Conservation (phyloP, 495 filamentous ascomycete genomes). For the Penicillium samsonianum region DNA sequence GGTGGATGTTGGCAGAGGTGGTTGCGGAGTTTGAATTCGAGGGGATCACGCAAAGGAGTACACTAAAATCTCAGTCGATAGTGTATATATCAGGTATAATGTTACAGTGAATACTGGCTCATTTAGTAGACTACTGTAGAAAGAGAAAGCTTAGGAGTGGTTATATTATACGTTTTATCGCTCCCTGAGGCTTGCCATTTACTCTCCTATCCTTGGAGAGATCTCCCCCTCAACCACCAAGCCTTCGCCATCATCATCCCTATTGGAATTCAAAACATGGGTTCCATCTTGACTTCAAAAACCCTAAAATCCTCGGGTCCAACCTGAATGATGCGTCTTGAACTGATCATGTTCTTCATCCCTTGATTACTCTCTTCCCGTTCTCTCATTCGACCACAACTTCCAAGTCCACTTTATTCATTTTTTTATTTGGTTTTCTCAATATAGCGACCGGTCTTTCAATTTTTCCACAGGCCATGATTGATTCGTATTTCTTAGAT, state of each 20-base stretch:
- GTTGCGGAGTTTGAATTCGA: background rate
- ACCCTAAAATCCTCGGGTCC: no score
- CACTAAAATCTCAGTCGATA: background rate
- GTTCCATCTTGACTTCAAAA: background rate
- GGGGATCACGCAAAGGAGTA: background rate
- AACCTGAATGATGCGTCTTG: no score
- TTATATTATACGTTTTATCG: no score
- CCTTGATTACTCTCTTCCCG: no score
- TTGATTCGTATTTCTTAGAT: conserved; percentile 7
- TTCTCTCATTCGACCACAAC: background rate
- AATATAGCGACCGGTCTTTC: background rate
- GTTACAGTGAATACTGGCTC: background rate
- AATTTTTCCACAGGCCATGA: no score
- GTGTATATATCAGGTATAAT: background rate
- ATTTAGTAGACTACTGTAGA: background rate
- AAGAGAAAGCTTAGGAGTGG: no score
- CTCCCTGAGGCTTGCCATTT: background rate
- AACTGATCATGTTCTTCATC: no score
- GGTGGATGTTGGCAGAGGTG: background rate
- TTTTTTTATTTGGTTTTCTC: background rate
- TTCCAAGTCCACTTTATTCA: background rate
- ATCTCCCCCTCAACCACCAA: no score
- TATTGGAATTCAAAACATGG: no score
- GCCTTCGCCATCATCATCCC: no score
- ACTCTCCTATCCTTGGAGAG: no score